Conservation (phyloP, 495 filamentous ascomycete species). For the Podospora conica region DNA sequence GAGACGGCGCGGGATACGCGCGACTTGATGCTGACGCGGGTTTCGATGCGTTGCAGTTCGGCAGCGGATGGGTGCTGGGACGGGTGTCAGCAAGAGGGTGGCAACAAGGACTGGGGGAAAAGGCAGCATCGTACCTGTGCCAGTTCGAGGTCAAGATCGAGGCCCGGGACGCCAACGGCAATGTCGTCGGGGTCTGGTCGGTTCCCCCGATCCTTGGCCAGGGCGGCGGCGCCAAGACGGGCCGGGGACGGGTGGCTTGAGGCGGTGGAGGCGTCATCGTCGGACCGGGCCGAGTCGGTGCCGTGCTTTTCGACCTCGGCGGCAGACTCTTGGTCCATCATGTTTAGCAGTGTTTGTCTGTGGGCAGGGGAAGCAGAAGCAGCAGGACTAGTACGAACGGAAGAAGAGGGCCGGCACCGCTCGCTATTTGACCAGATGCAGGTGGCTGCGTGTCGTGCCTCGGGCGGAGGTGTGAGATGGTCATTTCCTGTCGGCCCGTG, state of each 20-base stretch:
- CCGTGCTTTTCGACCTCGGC: background rate
- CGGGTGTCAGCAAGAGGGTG: background rate
- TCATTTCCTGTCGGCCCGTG: background rate
- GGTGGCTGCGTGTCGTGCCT: background rate
- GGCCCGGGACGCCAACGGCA: conserved; percentile 15
- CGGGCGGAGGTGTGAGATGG: background rate
- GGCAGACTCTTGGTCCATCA: background rate
- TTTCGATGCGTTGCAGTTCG: conserved; percentile 7
- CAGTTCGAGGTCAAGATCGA: conserved; percentile 22
- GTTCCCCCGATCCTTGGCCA: background rate
- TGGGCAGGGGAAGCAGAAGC: background rate
- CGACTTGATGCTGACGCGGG: conserved; percentile 15
- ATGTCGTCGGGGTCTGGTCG: conserved; percentile 3
- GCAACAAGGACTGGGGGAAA: background rate
- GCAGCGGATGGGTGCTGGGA: background rate
- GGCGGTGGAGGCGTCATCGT: background rate
- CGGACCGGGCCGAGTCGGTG: background rate
- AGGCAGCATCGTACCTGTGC: conserved; percentile 11
- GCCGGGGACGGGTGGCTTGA: background rate
- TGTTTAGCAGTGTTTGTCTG: background rate
- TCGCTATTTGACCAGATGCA: background rate
- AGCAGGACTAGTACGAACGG: background rate
- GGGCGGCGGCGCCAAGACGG: background rate
- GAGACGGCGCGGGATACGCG: conserved; percentile 20
- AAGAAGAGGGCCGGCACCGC: background rate